Evolutionary conservation across 2,329 filamentous ascomycete species (phyloP).

Genomic region (Talaromyces sp.): DNA sequence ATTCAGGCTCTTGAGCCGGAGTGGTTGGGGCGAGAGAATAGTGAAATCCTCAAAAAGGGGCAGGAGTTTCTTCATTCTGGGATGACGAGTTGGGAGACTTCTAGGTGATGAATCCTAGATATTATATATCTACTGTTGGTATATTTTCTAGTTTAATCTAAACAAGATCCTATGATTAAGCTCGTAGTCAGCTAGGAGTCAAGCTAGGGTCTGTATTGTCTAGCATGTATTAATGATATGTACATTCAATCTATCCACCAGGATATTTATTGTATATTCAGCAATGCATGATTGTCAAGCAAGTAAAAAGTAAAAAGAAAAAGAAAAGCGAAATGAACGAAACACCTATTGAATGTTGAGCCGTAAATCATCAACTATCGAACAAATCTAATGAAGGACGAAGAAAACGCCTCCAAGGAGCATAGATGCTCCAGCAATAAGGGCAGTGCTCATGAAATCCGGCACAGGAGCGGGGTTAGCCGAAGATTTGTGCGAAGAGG

Average conservation of each 20-base stretch:
- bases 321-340: background rate
- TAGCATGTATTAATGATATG: background rate
- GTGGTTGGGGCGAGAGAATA: slow-evolving; percentile 39
- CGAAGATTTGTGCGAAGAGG: background rate
- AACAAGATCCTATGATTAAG: background rate
- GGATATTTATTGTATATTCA: background rate
- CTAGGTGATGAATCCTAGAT: background rate
- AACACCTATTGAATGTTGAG: background rate
- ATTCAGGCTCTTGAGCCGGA: slow-evolving; percentile 25
- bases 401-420: slow-evolving; percentile 14
- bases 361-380: background rate
- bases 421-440: slow-evolving; percentile 13
- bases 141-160: background rate
- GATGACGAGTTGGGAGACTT: slow-evolving; percentile 20
- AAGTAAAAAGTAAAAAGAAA: background rate
- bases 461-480: slow-evolving; percentile 2
- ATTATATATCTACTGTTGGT: background rate
- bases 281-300: background rate
- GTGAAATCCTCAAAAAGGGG: slow-evolving; percentile 17
- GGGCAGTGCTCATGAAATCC: slow-evolving; percentile 11
- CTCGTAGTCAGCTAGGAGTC: too few species aligned
- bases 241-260: slow-evolving; percentile 2
- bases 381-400: slow-evolving; percentile 8
- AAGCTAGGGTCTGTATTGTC: background rate
- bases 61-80: slow-evolving; percentile 19